Evolutionary conservation across 768 basidiomycete genomes (phyloP), one percentile per base, ranked within the genome.

Genomic region (Hebeloma cylindrosporum): DNA sequence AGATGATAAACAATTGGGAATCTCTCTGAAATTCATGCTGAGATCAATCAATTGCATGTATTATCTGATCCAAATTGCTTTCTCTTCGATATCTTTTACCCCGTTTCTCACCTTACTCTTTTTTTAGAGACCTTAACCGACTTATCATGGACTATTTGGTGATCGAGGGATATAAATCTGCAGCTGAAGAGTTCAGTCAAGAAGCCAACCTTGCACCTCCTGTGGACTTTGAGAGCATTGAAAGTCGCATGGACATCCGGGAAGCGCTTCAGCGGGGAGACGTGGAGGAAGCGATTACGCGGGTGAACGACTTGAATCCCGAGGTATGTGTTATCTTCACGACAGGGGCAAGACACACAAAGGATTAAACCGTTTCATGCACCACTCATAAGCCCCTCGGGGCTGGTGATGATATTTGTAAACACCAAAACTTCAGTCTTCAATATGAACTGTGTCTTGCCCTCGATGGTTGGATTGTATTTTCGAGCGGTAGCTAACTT

Each of bases 111-210:
- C 47, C 7, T 41, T 47, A 30, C 56, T 26, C 43, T 34, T 47
- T 47, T 47, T 43, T 40, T 58, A 99, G 96, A 67, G 93, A 99
- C 66, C 71, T 98, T 46, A 95, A 98, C 65, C 80, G 85, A 3
- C 79, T 98, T 17, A 83, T 99, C 33, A 93, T 96, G 84, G 93
- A 99, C 63, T 98, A 97, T 67, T 86, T 98, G 51, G 89, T 96
- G 50, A 91, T 96, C 42, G 94, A 98, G 61, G 96, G 96, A 2
- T 98, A 93, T 77, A 93, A 93, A 63, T 83, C 88, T 9, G 93
- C 96, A 0, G 96, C 96, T 1, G 87, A 96, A 58, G 88, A 94
- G 64, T 97, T 99, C 60, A 86, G 90, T 48, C 79, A 82, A 35
- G 96, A 99, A 61, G 87, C 95, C 14, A 79, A 81, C 33, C 72